Evolutionary conservation across 2,329 filamentous ascomycete genomes (phyloP), one percentile per base, ranked within the genome.

Genomic region (Colletotrichum eleusines): DNA sequence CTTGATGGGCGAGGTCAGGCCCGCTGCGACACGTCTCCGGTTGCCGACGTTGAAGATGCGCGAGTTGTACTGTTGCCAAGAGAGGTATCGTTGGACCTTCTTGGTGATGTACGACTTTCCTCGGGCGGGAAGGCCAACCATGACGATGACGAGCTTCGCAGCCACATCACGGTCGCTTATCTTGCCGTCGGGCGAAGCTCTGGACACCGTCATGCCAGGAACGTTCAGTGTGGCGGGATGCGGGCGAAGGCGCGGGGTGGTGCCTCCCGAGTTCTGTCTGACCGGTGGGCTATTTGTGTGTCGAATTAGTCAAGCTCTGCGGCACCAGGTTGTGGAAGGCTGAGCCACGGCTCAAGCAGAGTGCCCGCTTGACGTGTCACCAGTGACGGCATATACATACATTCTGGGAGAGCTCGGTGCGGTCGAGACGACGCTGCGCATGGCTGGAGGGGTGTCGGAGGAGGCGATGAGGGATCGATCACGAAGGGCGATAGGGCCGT

Each of bases 61-160:
- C 16, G 95, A 96, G 77, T 97, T 94, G 81, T 99, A 95, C 78
- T 99, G 96, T 77, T 98, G 90, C 96, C 96, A 99, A 60, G 97
- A 95, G 61, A 99, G 84, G 79, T 98, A 99, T 72, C 96, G 89
- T 70, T 96, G 93, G 73, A 99, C 89, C 84, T 99, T 99, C 86
- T 98, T 98, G 72, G 96, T 98, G 77, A 99, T 97, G 82, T 99
- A 99, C 66, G 95, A 98, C 84, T 99, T 99, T 79, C 96, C 96
- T 77, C 96, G 88, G 12, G 96, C 96, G 3, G 96, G 96, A 76
- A 99, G 84, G 73, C 96, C 96, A 72, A 99, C 96, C 96, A 99
- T 99, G 80, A 99, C 91, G 77, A 99, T 97, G 78, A 98, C 94
- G 73, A 99, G 86, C 85, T 99, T 99, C 50, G 96, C 93, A 60